Base-by-base conservation (phyloP, 306 rosid genomes). In the Sophora flavescens region DNA sequence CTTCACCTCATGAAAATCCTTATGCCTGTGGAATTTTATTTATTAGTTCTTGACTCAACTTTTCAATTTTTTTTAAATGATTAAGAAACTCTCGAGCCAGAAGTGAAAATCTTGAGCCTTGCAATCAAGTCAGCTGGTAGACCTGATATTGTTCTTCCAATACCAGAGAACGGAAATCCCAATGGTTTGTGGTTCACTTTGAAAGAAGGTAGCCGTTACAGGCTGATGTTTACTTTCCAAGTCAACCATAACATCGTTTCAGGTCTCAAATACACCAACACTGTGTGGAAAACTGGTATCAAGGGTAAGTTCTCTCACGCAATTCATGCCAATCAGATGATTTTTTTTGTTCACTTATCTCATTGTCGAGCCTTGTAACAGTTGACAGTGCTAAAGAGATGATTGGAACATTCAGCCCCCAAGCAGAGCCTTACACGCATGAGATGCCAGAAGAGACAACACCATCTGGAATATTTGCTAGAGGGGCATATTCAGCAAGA, bases 321-420 rank as follows among this genome's bases (percentile, higher is more conserved):
- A 58, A 52, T 5, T 39, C 41, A 41, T 6, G 47, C 14, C 45
- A 64, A 6, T 39, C 6, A 60, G 5, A 26, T 2, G 1, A 39
- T 9, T 17, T 2, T 28, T 68, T 39, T 41, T 9, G 60, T 50
- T 16, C 18, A 32, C 12, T 17, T 44, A 14, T 72, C 60, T 59
- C 63, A 61, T 36, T 13, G 11, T 12, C 4, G 63, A 59, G 63
- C 45, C 74, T 52, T 77, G 41, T 67, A 69, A 58, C 89, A 94
- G 98, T 91, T 53, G 98, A 94, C 81, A 87, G 80, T 77, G 14
- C 91, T 10, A 90, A 87, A 80, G 97, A 90, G 81, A 94, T 94
- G 95, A 84, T 94, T 16, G 97, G 96, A 84, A 94, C 98, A 50
- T 91, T 88, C 63, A 90, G 97, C 79, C 98, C 98, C 33, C 98